Base-by-base conservation (phyloP, 805 yeast genomes). In the Pichia nanzhaoensis region DNA sequence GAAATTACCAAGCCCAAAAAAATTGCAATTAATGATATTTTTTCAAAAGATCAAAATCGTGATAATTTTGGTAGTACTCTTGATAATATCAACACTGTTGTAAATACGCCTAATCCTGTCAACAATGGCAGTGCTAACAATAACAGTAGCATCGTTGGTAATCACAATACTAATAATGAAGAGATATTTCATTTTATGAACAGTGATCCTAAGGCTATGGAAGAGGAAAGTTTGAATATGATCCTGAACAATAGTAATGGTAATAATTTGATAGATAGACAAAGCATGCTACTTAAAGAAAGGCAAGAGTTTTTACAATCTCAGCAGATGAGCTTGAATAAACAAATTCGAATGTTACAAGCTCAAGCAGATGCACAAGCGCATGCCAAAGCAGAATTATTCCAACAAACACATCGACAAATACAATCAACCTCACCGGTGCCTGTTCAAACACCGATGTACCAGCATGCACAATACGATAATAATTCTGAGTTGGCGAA, bases 1-100 rank as follows among this genome's bases (percentile, higher is more conserved):
- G 40, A 34, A 21, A 24, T 20, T 27, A 17, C 17, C 2, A 34
- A 37, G 13, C n/a, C 19, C 14, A 37, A n/a, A 17, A 18, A 39
- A 4, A 51, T 48, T 18, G 66, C 66, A 3, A 51, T 63, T 33
- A 63, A 63, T 48, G 68, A 63, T 52, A 62, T 63, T 3, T 63
- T 63, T 41, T 55, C 61, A 9, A 45, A 44, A 3, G 42, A 53
- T 8, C 41, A 41, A 21, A 36, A 41, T 16, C 37, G 13, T 9
- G 30, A 33, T 20, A n/a, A n/a, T n/a, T n/a, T n/a, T n/a, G n/a
- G n/a, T n/a, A n/a, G n/a, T n/a, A n/a, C n/a, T n/a, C n/a, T n/a
- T n/a, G 8, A 16, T 34, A 13, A 3, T 44, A 10, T 14, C 1
- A 36, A 42, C 16, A 41, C 36, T 7, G 21, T 6, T 6, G 16